Evolutionary conservation across 225 moss, liverwort and hornwort genomes (phyloP), one percentile per base, ranked within the genome.

Genomic region (Bryoerythrophyllum caledonicum): DNA sequence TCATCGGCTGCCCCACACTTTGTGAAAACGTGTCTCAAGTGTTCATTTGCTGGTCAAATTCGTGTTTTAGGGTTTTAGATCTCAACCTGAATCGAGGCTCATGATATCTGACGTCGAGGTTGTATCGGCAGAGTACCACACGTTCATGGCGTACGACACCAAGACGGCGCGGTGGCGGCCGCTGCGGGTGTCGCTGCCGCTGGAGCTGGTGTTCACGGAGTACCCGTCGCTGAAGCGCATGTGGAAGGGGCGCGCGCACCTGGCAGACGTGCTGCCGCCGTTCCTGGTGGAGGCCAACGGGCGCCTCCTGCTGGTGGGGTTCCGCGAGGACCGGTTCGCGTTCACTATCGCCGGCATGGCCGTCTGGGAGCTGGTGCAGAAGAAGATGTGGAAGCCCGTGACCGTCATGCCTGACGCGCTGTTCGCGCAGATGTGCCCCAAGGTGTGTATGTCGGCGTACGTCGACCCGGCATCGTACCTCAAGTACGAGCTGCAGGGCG

Each of bases 241-340:
- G 14, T 85, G 85, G 88, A 78, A 79, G 59, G 78, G 78, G 3
- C 80, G 81, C 44, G 62, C 85, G 37, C 75, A 79, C 74, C 69
- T 85, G 24, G 73, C 84, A 20, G 87, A 87, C 60, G 82, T 84
- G 21, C 74, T 90, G 25, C 87, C 87, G 5, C 89, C 89, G 2
- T 82, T 83, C 60, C 89, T 87, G 25, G 85, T 87, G 21, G 89
- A 87, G 72, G 82, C 78, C 60, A 80, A 77, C 35, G 85, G 79
- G 6, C 82, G 82, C 14, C 87, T 90, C 30, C 85, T 90, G 24
- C 73, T 90, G 70, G 46, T 90, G 1, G 89, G 89, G 46, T 90
- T 90, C 34, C 70, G 71, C 23, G 87, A 82, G 23, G 84, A 85
- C 32, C 67, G 71, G n/a, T 49, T 46, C 65, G 70, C 79, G 17